Conservation (phyloP, 257 asterid genomes). For the Oldenlandia corymbosa region DNA sequence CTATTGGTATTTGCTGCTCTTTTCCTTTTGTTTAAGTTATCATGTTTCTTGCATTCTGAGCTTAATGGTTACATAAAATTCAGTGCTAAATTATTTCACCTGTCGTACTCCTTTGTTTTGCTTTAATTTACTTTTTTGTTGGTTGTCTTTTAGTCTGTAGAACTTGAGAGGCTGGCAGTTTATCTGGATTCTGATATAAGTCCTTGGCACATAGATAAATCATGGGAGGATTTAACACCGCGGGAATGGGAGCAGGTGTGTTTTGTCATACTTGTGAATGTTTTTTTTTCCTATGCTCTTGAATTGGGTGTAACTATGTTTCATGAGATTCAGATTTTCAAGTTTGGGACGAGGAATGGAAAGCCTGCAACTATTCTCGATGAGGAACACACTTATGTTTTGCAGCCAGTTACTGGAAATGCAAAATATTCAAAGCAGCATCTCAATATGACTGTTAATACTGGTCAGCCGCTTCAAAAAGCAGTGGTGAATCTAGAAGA, state of each 20-base stretch:
- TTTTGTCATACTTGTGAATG: slow-evolving; percentile 15
- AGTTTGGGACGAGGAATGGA: slow-evolving; percentile 75
- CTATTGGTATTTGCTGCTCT: not conserved
- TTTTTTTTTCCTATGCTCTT: slow-evolving; percentile 11
- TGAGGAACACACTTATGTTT: slow-evolving; percentile 62
- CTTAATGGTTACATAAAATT: not conserved
- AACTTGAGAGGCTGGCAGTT: slow-evolving; percentile 81
- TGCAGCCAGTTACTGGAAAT: slow-evolving; percentile 92
- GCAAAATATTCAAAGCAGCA: slow-evolving; percentile 81
- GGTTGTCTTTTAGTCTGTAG: slow-evolving; percentile 52
- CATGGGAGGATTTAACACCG: slow-evolving; percentile 81
- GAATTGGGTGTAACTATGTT: slow-evolving; percentile 19
- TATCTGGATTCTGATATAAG: slow-evolving; percentile 80
- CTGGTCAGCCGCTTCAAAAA: slow-evolving; percentile 60
- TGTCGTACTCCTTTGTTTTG: not conserved
- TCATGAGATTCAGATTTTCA: slow-evolving; percentile 55
- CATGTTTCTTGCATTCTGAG: not conserved
- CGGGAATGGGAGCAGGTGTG: slow-evolving; percentile 85
- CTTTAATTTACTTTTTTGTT: slow-evolving; percentile 1
- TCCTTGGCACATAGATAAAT: slow-evolving; percentile 69
- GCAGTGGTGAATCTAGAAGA: slow-evolving; percentile 85
- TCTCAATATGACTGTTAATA: slow-evolving; percentile 43
- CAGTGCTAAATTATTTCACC: not conserved
- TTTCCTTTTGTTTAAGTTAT: not conserved
- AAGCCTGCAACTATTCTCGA: slow-evolving; percentile 47